Evolutionary conservation across 2,329 filamentous ascomycete species (phyloP), one percentile per base, ranked within the genome.

Genomic region (Grosmannia serpens): DNA sequence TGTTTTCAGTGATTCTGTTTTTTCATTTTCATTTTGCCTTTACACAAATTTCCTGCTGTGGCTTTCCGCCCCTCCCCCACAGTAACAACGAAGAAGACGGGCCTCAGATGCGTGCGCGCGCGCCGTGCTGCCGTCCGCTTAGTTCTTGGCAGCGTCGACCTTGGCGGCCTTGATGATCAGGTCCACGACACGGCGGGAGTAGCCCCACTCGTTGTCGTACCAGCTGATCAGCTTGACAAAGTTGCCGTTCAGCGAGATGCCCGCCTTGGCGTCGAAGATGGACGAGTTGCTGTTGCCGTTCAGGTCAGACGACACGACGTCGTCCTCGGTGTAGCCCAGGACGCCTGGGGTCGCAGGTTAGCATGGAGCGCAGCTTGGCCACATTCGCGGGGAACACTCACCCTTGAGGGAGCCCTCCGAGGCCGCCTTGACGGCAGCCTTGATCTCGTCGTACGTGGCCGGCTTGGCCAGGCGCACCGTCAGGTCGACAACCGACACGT

Each of bases 191-290:
- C 88, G 94, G 81, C 91, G 91, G 76, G 89, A 95, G 88, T 99
- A 97, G 72, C 91, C 94, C 91, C 91, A 96, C 85, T 97, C 92
- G 84, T 97, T 97, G 84, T 96, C 91, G 80, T 96, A 96, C 94
- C 92, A 97, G 70, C 86, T 86, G 74, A 96, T 88, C 64, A 99
- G 84, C 88, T 99, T 99, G 84, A 96, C 86, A 76, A 97, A 97
- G 86, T 96, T 91, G 71, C 91, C 78, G 86, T 97, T 99, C 70
- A 99, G 87, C 66, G 91, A 88, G 78, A 99, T 97, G 84, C 94
- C 94, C 62, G 94, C 94, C 88, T 96, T 95, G 76, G 91, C 91
- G 75, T 99, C 94, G 78, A 99, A 96, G 84, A 97, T 95, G 80
- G 91, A 96, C 67, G 91, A 96, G 85, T 85, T 77, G 74, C 80